Evolutionary conservation across 2,329 filamentous ascomycete genomes (phyloP).

Genomic region (Monilinia aucupariae): DNA sequence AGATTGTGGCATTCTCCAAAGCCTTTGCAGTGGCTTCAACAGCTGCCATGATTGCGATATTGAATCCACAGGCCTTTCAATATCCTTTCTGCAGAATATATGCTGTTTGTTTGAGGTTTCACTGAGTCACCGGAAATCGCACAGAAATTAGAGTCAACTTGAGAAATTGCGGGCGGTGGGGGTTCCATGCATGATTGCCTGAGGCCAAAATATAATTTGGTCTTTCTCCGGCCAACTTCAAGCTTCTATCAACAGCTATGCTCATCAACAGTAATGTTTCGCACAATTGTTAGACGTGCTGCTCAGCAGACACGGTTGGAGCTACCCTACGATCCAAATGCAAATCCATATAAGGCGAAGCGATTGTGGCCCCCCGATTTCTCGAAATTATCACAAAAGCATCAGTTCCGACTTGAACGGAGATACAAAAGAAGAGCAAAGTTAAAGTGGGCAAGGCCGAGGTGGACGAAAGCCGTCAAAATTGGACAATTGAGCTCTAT

Average conservation of each 20-base stretch:
- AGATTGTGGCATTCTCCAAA: conserved; percentile 48
- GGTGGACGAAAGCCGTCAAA: conserved; percentile 60
- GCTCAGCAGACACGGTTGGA: conserved; percentile 37
- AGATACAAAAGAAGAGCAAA: conserved; percentile 67
- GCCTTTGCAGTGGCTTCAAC: conserved; percentile 38
- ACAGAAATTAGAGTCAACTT: conserved; percentile 15
- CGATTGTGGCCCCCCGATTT: conserved; percentile 78
- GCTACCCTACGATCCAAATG: conserved; percentile 36
- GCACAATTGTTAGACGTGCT: conserved; percentile 42
- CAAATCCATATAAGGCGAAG: conserved; percentile 59
- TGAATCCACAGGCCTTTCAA: neutral
- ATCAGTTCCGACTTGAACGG: conserved; percentile 74
- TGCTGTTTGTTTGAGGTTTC: conserved; percentile 7
- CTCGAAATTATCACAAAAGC: conserved; percentile 59
- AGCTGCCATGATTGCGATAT: conserved; percentile 41
- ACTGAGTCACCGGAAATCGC: conserved; percentile 21
- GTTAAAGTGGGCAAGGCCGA: conserved; percentile 55
- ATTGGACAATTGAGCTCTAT: conserved; percentile 49
- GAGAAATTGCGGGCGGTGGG: conserved; percentile 16
- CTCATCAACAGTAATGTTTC: conserved; percentile 40
- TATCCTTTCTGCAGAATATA: conserved; percentile 13
- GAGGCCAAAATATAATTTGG: conserved; percentile 13
- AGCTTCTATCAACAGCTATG: conserved; percentile 3
- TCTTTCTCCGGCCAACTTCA: neutral
- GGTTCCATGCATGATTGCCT: conserved; percentile 21